A percentile compares a stretch with the other conserved stretches of the same genome.
Conservation (phyloP, 495 filamentous ascomycete species). For the Aspergillus avenaceus region DNA sequence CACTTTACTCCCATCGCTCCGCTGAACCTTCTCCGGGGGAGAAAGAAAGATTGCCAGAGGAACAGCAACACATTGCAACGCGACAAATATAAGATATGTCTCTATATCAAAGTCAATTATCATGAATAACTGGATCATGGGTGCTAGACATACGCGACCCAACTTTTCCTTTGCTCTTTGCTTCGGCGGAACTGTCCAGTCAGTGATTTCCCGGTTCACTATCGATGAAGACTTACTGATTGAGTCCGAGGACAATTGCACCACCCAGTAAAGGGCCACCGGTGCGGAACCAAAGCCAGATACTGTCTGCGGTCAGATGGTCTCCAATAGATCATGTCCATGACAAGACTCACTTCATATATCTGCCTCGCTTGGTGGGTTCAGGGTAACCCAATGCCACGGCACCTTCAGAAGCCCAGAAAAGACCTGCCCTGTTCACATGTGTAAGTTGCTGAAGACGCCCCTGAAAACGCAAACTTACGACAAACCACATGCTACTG, state of each 20-base stretch:
- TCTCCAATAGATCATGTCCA: background rate
- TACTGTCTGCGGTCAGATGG: slow-evolving; percentile 14
- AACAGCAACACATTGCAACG: slow-evolving; percentile 52
- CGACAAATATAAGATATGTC: slow-evolving; percentile 58
- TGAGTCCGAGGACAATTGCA: slow-evolving; percentile 58
- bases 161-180: slow-evolving; percentile 25
- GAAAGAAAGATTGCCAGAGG: slow-evolving; percentile 51
- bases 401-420: slow-evolving; percentile 62
- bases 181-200: slow-evolving; percentile 10
- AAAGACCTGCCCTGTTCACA: slow-evolving; percentile 48
- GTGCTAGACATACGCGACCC: slow-evolving; percentile 18
- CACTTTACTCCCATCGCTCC: slow-evolving; percentile 51
- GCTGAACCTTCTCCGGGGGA: slow-evolving; percentile 50
- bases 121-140: background rate
- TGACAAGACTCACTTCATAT: slow-evolving; percentile 33
- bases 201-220: slow-evolving; percentile 18
- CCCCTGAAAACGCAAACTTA: slow-evolving; percentile 11
- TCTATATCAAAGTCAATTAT: slow-evolving; percentile 9
- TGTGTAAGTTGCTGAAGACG: background rate
- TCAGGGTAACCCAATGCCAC: slow-evolving; percentile 63
- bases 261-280: slow-evolving; percentile 58
- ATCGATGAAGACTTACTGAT: slow-evolving; percentile 27
- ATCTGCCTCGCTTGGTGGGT: slow-evolving; percentile 51
- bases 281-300: slow-evolving; percentile 59
- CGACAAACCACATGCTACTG: slow-evolving; percentile 59